Evolutionary conservation across 768 basidiomycete genomes (phyloP), one percentile per base, ranked within the genome.

Genomic region (Tricholoma flavovirens): DNA sequence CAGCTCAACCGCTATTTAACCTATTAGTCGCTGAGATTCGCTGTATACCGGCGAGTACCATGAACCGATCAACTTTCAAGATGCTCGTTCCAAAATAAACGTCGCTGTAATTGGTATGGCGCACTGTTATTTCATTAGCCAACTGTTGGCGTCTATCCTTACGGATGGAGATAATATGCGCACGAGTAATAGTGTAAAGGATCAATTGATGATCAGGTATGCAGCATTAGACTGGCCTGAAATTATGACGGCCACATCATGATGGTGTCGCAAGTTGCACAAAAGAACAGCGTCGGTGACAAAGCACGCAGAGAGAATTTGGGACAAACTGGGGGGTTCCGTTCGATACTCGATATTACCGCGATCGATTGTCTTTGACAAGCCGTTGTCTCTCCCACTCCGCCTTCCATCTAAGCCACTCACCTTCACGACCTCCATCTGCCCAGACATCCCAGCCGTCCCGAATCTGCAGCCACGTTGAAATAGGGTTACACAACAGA

Each of bases 381-480:
- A 55, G 51, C 45, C 57, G 60, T 45, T 66, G 64, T 54, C 66
- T 73, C 42, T 83, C 79, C 79, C 85, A 87, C 62, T 76, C 73
- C 15, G 62, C 61, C 58, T 79, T 78, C 90, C 90, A 93, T 24
- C 69, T 67, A 56, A 68, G 63, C 87, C 88, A 93, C 59, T 89
- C 88, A 19, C 63, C 72, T 66, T 88, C 88, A 22, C 80, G 76
- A 2, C 90, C 90, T n/a, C 86, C 86, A 66, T 93, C 90, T 3
- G 74, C 62, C 86, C 88, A 93, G 1, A 91, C 73, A 10, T 76
- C 79, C 91, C 91, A 93, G 5, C 91, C 88, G 64, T 93, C 90
- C 49, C 88, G 78, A 42, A 93, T 71, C 49, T 83, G 80, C 32
- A 88, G 66, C 88, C 88, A 93, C 0, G 67, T 72, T 5, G 77